Conservation (phyloP, 768 basidiomycete species). For the Kwoniella botswanensis region DNA sequence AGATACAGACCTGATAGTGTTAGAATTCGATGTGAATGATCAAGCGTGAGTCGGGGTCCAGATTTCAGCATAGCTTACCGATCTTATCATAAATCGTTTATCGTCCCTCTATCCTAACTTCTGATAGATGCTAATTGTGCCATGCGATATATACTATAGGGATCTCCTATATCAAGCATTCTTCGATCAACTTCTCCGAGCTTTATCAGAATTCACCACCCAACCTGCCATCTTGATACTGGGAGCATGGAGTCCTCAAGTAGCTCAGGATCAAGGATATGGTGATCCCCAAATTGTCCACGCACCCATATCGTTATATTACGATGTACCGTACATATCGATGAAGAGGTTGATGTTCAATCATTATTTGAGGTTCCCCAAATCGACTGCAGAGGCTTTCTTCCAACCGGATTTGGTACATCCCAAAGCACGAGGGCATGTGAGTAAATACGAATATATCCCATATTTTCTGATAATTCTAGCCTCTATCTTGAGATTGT, state of each 20-base stretch:
- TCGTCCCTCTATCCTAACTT: too few relatives aligned
- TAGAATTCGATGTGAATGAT: slow-evolving; percentile 58
- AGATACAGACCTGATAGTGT: slow-evolving; percentile 53
- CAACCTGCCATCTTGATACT: slow-evolving; percentile 54
- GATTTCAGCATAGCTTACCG: too few relatives aligned
- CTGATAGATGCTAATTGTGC: too few relatives aligned
- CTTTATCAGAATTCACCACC: slow-evolving; percentile 47
- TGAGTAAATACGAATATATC: slow-evolving; percentile 26
- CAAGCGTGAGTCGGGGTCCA: slow-evolving; percentile 39
- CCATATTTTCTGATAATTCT: too few relatives aligned
- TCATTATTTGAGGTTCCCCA: slow-evolving; percentile 51
- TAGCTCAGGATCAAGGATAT: slow-evolving; percentile 54
- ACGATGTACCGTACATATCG: slow-evolving; percentile 55
- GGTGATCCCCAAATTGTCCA: slow-evolving; percentile 56
- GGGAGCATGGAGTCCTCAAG: slow-evolving; percentile 52
- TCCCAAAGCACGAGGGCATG: slow-evolving; percentile 56
- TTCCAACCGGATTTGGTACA: slow-evolving; percentile 50
- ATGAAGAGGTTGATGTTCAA: slow-evolving; percentile 54
- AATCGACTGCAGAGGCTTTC: slow-evolving; percentile 45
- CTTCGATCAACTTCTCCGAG: slow-evolving; percentile 54
- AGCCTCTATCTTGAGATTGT: too few relatives aligned
- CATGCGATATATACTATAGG: slow-evolving; percentile 10
- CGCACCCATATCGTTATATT: slow-evolving; percentile 53
- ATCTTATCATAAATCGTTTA: too few relatives aligned
- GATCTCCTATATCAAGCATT: slow-evolving; percentile 44